Evolutionary conservation across 768 basidiomycete genomes (phyloP), one percentile per base, ranked within the genome.

Genomic region (Tricholoma furcatifolium): DNA sequence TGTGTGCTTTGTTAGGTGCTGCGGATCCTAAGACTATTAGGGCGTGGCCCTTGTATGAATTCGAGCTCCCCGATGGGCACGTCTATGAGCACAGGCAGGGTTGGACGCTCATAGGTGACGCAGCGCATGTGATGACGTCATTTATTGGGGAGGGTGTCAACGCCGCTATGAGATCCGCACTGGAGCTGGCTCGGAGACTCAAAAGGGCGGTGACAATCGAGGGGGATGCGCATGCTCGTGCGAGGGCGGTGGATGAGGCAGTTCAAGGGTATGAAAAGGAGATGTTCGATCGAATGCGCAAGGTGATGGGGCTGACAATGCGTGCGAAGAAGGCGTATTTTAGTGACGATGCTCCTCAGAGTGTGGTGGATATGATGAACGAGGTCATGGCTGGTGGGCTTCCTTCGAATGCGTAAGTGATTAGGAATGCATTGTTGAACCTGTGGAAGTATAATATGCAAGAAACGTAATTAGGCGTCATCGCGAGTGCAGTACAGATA

Each of bases 101-200:
- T 55, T 62, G 24, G 40, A 64, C 65, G 12, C 34, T 64, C 12
- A 44, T 66, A 1, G 65, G 63, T 6, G 63, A 66, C 56, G 62
- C 65, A 14, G 65, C 63, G 2, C 63, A 66, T 55, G 56, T 62
- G 20, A 62, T 66, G 60, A 58, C 61, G 7, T 63, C 63, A 12
- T 64, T 62, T 44, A 57, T 58, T 1, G 65, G 65, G 14, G 60
- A 55, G 30, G 65, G 65, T 3, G 60, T 63, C 10, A 65, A 65
- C 38, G 47, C 58, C 11, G 62, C 55, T 4, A 60, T 65, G 60
- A 39, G 51, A 27, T 63, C 61, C 47, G 58, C 60, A 2, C 52
- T 63, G 43, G 61, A 64, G 27, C 51, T 64, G 10, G 53, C 56
- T 2, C 57, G n/a, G 18, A 44, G 47, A 20, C 42, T 59, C 1